phyloP scores from a whole-genome alignment of 2,329 filamentous ascomycete species.

The Phaeosphaeriaceae sp. region DNA sequence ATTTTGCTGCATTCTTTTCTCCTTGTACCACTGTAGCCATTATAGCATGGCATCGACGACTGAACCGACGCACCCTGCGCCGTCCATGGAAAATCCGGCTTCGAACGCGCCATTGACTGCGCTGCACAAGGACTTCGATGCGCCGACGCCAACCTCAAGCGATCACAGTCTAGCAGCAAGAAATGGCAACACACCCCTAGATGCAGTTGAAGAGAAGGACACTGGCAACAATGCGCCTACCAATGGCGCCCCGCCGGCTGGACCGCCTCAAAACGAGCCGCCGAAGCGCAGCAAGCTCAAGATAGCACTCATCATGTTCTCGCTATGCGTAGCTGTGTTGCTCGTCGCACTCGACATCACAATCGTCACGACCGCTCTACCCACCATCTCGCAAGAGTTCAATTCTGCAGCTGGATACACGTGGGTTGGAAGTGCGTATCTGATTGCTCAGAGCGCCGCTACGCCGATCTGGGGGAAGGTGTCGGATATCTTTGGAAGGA shows the following conservation, averaged over 20 bases:
- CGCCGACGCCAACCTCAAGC: conserved; percentile 23
- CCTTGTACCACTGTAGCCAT: background rate
- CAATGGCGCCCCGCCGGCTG: conserved; percentile 21
- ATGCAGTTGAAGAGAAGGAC: conserved; percentile 7
- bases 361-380: conserved; percentile 68
- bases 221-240: conserved; percentile 9
- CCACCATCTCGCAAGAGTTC: conserved; percentile 64
- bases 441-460: conserved; percentile 57
- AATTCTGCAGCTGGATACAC: conserved; percentile 58
- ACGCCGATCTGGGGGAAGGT: conserved; percentile 69
- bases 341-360: conserved; percentile 68
- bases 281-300: conserved; percentile 49
- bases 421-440: conserved; percentile 62
- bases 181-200: conserved; percentile 8
- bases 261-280: conserved; percentile 15
- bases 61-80: background rate
- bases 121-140: background rate
- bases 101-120: background rate
- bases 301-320: conserved; percentile 58
- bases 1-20: background rate
- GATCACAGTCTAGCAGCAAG: conserved; percentile 16
- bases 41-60: background rate
- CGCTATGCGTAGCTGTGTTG: conserved; percentile 62
- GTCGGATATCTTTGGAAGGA: conserved; percentile 72
- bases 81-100: background rate